phyloP scores from a whole-genome alignment of 495 filamentous ascomycete genomes.

The Oleoguttula mirabilis region DNA sequence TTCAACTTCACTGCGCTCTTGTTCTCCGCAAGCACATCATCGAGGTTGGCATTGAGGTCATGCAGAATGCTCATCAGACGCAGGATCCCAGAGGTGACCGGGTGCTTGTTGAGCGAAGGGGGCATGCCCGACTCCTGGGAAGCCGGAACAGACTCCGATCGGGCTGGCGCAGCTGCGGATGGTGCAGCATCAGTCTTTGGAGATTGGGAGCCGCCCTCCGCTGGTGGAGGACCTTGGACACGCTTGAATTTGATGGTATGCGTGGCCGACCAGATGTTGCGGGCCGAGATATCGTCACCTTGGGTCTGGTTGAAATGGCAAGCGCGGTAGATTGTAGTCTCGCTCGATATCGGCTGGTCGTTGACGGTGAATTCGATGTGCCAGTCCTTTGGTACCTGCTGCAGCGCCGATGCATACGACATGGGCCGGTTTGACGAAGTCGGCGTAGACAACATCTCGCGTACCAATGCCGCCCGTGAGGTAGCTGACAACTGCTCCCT shows the following conservation, averaged over 20 bases:
- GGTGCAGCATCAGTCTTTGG: slow-evolving; percentile 35
- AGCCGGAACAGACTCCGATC: slow-evolving; percentile 7
- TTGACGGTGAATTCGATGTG: slow-evolving; percentile 93
- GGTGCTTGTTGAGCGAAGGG: slow-evolving; percentile 70
- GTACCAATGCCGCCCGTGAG: slow-evolving; percentile 35
- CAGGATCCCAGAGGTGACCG: slow-evolving; percentile 74
- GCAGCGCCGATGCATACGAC: slow-evolving; percentile 77
- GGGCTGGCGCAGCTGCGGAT: too few species aligned
- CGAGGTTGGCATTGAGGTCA: slow-evolving; percentile 85
- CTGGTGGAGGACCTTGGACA: slow-evolving; percentile 74
- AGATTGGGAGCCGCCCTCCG: slow-evolving; percentile 58
- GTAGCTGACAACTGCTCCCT: slow-evolving; percentile 36
- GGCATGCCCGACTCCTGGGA: slow-evolving; percentile 51
- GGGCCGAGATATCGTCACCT: slow-evolving; percentile 52
- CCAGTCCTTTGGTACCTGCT: slow-evolving; percentile 80
- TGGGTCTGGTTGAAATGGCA: slow-evolving; percentile 62
- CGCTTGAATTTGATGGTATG: slow-evolving; percentile 88
- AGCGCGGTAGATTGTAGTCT: slow-evolving; percentile 93
- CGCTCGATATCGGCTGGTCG: slow-evolving; percentile 68
- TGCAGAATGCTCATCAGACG: slow-evolving; percentile 84
- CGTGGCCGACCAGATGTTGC: slow-evolving; percentile 77
- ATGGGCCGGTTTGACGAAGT: slow-evolving; percentile 41
- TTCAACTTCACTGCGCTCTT: slow-evolving; percentile 58
- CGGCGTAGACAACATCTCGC: slow-evolving; percentile 15
- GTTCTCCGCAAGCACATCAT: slow-evolving; percentile 89